Base-by-base conservation (phyloP, 1,284 basidiomycete genomes). In the Cutaneotrichosporon cavernicola region DNA sequence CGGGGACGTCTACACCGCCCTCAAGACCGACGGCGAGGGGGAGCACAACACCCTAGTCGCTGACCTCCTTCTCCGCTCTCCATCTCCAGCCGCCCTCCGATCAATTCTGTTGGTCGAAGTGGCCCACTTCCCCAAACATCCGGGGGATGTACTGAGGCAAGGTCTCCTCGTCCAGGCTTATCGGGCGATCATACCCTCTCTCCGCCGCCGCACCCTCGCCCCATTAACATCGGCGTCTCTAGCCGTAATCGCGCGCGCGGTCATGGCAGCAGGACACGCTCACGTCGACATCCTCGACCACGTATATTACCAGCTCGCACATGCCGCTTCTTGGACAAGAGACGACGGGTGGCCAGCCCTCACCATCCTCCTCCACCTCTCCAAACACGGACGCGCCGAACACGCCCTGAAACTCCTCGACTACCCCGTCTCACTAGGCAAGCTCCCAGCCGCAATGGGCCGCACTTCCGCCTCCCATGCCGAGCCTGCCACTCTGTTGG, bases 1-100 rank as follows among this genome's bases (percentile, higher is more conserved):
- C 9, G 26, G 55, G 4, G 60, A 65, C 18, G 55, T 72, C 6
- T 74, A 70, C 60, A 47, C 62, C 16, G 63, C 65, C 26, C 68
- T 74, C 10, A 63, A 64, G 10, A 60, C 72, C 4, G 38, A 43
- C 13, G 21, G 21, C 26, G 58, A 62, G 7, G 70, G 70, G 5
- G 56, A 69, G 50, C 72, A 75, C 59, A 68, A 74, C 58, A 34
- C 70, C 4, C 69, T 76, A 13, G 72, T 73, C 1, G 69, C 70
- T 2, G 75, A 76, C 59, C 61, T 76, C 9, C 56, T 76, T 1
- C 61, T 76, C 26, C 63, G 68, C 2, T 63, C 71, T 52, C 72
- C 73, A 3, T 70, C 74, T 56, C 61, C 68, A 2, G 26, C 58
- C 9, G 58, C 69, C 9, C 61, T 76, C 4, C 57, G 67, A 0